These are phyloP conservation scores for Phytophthora palmivora DNA, from an alignment of 352 stramenopile genomes.

Conservation along the genomic window DNA sequence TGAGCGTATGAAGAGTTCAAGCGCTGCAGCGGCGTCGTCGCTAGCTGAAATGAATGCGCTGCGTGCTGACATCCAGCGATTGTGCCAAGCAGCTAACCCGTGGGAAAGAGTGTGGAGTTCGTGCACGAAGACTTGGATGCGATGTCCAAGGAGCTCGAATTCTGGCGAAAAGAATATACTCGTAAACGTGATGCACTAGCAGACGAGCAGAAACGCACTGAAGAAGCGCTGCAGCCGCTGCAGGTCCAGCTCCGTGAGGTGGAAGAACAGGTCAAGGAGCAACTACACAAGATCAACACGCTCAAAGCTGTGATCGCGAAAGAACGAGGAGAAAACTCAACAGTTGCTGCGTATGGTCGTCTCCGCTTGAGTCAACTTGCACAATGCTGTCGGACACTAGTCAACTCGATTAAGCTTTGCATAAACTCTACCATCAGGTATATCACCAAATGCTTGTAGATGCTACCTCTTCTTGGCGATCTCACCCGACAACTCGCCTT, in stretches of 20 bases:
- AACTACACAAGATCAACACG: constrained; percentile 92
- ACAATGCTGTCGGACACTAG: neutral
- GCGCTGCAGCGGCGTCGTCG: constrained; percentile 60
- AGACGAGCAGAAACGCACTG: constrained; percentile 86
- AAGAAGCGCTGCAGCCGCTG: constrained; percentile 86
- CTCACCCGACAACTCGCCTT: constrained; percentile 4
- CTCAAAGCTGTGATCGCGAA: constrained; percentile 92
- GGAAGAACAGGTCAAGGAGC: constrained; percentile 92
- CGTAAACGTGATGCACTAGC: constrained; percentile 81
- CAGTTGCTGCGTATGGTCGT: constrained; percentile 91
- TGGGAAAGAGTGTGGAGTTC: constrained; percentile 94
- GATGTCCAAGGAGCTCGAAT: constrained; percentile 94
- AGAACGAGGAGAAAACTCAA: constrained; percentile 93
- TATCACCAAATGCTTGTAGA: neutral
- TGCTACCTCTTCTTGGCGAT: neutral
- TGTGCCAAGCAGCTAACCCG: constrained; percentile 92
- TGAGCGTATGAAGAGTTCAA: constrained; percentile 69
- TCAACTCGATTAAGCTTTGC: neutral
- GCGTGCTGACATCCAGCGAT: constrained; percentile 85
- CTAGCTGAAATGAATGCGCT: constrained; percentile 82
- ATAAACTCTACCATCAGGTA: constrained; percentile 33
- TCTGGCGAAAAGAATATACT: constrained; percentile 90
- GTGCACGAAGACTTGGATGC: constrained; percentile 93
- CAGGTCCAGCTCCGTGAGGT: constrained; percentile 86
- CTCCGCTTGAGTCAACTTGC: constrained; percentile 47